Evolutionary conservation across 2,329 filamentous ascomycete genomes (phyloP).

Genomic region (Diplodia sapinea): DNA sequence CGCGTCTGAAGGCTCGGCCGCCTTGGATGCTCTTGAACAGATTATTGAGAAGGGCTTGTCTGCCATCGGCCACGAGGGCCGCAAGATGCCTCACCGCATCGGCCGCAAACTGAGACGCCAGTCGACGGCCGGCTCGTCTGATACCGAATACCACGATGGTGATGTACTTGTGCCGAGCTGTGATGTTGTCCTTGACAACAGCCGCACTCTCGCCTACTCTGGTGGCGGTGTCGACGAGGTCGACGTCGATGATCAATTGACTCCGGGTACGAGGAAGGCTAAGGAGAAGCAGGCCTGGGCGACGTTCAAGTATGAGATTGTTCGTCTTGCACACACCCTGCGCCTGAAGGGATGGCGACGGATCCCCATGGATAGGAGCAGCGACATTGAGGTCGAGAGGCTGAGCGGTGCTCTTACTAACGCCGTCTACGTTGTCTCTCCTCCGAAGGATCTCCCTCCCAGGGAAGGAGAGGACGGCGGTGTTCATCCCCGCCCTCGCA

Average conservation of each 20-base stretch:
- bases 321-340: slow-evolving; percentile 86
- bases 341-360: slow-evolving; percentile 89
- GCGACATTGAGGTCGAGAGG: slow-evolving; percentile 72
- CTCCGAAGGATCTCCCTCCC: slow-evolving; percentile 67
- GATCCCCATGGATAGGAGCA: slow-evolving; percentile 73
- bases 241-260: slow-evolving; percentile 50
- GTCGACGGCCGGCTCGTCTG: slow-evolving; percentile 69
- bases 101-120: slow-evolving; percentile 40
- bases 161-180: slow-evolving; percentile 83
- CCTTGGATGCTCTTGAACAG: slow-evolving; percentile 78
- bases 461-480: slow-evolving; percentile 49
- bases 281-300: slow-evolving; percentile 80
- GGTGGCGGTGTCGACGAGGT: slow-evolving; percentile 57
- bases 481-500: slow-evolving; percentile 45
- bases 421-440: slow-evolving; percentile 91
- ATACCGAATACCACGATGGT: slow-evolving; percentile 84
- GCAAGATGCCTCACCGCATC: slow-evolving; percentile 33
- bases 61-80: slow-evolving; percentile 48
- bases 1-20: slow-evolving; percentile 72
- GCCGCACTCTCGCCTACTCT: slow-evolving; percentile 80
- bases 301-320: slow-evolving; percentile 89
- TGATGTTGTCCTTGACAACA: slow-evolving; percentile 85
- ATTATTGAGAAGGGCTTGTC: slow-evolving; percentile 75
- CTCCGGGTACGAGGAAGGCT: slow-evolving; percentile 53
- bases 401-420: slow-evolving; percentile 94